phyloP scores from a whole-genome alignment of 1,284 basidiomycete species.

The Exobasidium cylindrosporum region DNA sequence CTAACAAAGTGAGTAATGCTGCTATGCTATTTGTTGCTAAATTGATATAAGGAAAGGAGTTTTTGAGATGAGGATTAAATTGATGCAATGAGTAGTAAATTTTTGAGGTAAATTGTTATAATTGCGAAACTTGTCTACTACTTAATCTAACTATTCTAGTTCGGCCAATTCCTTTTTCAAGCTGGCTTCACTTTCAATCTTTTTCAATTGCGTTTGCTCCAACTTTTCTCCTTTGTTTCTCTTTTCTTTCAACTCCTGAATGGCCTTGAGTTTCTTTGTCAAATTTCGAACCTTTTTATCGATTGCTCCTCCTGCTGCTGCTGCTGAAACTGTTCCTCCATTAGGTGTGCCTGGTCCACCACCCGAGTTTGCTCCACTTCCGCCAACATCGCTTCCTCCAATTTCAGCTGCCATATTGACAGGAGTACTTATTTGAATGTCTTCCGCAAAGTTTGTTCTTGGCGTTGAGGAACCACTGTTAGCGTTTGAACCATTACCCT shows the following conservation, averaged over 20 bases:
- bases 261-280: conserved; percentile 90
- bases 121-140: too few species aligned
- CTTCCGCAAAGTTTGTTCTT: neutral
- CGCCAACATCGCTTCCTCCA: neutral
- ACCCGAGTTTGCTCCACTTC: too few species aligned
- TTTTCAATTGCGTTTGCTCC: conserved; percentile 89
- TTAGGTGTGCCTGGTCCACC: conserved; percentile 39
- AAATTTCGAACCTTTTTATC: conserved; percentile 68
- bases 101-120: too few species aligned
- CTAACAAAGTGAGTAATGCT: too few species aligned
- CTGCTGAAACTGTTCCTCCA: conserved; percentile 15
- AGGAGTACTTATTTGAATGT: neutral
- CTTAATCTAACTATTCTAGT: conserved; percentile 52
- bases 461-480: conserved; percentile 14
- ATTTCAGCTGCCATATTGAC: conserved; percentile 5
- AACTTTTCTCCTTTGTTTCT: conserved; percentile 78
- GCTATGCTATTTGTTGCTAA: too few species aligned
- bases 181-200: conserved; percentile 83
- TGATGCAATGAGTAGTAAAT: too few species aligned
- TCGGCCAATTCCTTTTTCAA: conserved; percentile 73
- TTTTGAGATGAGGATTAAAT: too few species aligned
- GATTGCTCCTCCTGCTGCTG: conserved; percentile 20
- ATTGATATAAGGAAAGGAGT: too few species aligned
- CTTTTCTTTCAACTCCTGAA: conserved; percentile 90
- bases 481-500: neutral